phyloP scores from a whole-genome alignment of 495 filamentous ascomycete genomes.

The Cladorrhinum samala region DNA sequence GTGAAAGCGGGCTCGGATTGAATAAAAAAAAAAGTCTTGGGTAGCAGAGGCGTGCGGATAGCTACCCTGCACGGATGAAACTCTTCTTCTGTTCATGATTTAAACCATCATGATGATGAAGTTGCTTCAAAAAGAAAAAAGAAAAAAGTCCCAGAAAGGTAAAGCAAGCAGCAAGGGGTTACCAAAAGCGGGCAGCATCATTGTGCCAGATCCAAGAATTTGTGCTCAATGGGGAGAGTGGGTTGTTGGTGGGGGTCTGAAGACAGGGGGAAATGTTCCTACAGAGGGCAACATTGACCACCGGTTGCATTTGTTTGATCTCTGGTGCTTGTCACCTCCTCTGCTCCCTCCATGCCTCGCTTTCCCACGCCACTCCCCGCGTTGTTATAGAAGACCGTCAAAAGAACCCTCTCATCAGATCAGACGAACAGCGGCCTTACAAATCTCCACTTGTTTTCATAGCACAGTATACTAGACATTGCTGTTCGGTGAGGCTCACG shows the following conservation, averaged over 20 bases:
- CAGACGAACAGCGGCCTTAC: not conserved
- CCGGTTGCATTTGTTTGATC: not conserved
- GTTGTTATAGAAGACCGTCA: not conserved
- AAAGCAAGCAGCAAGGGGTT: no score
- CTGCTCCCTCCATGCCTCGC: no score
- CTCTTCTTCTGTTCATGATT: slow-evolving; percentile 5
- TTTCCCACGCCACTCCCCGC: not conserved
- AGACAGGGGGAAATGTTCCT: not conserved
- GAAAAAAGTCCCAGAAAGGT: no score
- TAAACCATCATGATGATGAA: slow-evolving; percentile 10
- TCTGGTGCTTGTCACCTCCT: not conserved
- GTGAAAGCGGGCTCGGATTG: no score
- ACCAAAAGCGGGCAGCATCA: slow-evolving; percentile 7
- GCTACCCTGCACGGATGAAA: no score
- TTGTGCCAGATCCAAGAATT: not conserved
- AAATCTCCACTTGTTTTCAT: not conserved
- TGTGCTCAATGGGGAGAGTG: no score
- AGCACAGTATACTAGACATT: no score
- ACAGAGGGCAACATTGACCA: not conserved
- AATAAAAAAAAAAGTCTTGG: no score
- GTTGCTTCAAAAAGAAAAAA: slow-evolving; percentile 2
- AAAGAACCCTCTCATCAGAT: not conserved
- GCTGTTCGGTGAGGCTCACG: slow-evolving; percentile 3
- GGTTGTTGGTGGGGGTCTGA: slow-evolving; percentile 2
- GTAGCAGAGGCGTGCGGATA: no score